phyloP scores from a whole-genome alignment of 1,284 basidiomycete species.

The Coniferiporia sulphurascens region DNA sequence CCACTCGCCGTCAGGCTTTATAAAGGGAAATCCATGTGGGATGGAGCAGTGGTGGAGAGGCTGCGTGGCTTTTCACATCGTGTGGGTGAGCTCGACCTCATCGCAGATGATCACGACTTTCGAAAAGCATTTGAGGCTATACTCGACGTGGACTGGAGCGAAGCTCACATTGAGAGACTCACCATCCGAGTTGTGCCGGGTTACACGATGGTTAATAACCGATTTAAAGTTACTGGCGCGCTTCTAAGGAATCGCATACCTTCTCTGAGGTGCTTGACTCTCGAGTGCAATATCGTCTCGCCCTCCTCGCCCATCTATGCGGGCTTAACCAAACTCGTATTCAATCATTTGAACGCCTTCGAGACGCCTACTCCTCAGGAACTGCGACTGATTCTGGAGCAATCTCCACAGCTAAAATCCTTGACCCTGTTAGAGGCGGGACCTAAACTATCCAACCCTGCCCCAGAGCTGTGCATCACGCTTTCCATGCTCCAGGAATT shows the following conservation, averaged over 20 bases:
- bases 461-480: neutral
- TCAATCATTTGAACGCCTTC: neutral
- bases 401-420: neutral
- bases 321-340: neutral
- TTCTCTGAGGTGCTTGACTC: neutral
- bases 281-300: neutral
- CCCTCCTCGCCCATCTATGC: neutral
- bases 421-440: neutral
- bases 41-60: neutral
- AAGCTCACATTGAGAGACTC: neutral
- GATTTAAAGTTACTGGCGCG: neutral
- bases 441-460: neutral
- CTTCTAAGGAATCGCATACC: neutral
- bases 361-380: neutral
- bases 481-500: neutral
- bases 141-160: neutral
- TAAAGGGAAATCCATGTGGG: neutral
- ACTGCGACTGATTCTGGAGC: neutral
- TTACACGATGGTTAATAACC: neutral
- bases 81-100: neutral
- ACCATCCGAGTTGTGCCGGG: neutral
- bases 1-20: neutral
- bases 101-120: neutral
- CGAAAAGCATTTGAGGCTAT: neutral
- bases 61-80: neutral